These are phyloP conservation scores for Cryptococcus sp. DNA, from an alignment of 1,284 basidiomycete genomes.

Conservation along the genomic window DNA sequence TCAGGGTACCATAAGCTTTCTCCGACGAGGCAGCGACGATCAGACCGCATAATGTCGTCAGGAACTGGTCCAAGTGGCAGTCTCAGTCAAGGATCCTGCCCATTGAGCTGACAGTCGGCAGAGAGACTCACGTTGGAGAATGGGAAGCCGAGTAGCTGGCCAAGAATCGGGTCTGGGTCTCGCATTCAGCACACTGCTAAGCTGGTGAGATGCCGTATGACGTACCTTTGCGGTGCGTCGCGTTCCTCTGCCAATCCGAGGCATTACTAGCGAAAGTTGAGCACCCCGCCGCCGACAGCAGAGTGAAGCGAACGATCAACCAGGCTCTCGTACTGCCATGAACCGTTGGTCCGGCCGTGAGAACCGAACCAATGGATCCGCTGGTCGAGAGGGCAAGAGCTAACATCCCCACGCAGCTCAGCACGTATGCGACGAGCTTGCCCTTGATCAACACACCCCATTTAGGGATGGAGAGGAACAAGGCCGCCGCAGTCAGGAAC, in stretches of 20 bases:
- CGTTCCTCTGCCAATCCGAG: constrained; percentile 68
- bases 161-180: constrained; percentile 25
- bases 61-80: constrained; percentile 63
- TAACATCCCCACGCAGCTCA: constrained; percentile 36
- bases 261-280: constrained; percentile 62
- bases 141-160: constrained; percentile 35
- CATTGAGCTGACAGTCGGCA: constrained; percentile 39
- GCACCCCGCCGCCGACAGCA: constrained; percentile 72
- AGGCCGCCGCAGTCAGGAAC: constrained; percentile 71
- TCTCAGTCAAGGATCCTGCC: background rate
- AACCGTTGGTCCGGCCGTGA: constrained; percentile 72
- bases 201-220: constrained; percentile 27
- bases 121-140: constrained; percentile 44
- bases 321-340: constrained; percentile 33
- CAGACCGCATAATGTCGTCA: constrained; percentile 78
- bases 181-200: background rate
- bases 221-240: constrained; percentile 67
- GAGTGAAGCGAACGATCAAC: constrained; percentile 67
- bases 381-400: constrained; percentile 28
- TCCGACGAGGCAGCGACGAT: constrained; percentile 74
- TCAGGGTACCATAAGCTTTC: constrained; percentile 69
- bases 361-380: constrained; percentile 66
- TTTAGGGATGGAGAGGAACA: constrained; percentile 75
- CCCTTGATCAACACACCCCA: constrained; percentile 36
- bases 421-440: constrained; percentile 37